Conservation (phyloP, 208 protist genomes). For the Crithidia expoeki region DNA sequence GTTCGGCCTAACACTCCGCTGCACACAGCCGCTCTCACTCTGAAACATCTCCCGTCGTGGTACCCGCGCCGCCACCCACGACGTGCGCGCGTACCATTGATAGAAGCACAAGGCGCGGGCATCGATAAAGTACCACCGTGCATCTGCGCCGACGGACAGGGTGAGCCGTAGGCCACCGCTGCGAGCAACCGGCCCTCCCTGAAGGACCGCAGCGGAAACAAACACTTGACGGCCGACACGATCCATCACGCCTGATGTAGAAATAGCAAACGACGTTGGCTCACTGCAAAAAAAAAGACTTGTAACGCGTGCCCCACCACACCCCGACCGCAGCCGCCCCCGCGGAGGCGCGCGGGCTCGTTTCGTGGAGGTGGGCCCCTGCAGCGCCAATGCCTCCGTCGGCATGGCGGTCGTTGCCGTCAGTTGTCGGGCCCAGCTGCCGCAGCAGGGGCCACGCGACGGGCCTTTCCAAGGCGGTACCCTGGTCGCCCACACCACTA, state of each 20-base stretch:
- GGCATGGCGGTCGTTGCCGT: conserved; percentile 10
- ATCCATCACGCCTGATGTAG: conserved; percentile 3
- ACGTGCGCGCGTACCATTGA: conserved; percentile 39
- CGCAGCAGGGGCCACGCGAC: conserved; percentile 24
- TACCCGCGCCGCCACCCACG: conserved; percentile 34
- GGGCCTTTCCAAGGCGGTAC: conserved; percentile 11
- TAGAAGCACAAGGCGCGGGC: conserved; percentile 43
- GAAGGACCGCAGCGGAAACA: conserved; percentile 10
- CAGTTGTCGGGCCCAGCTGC: conserved; percentile 11
- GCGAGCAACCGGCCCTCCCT: conserved; percentile 12
- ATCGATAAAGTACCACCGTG: conserved; percentile 63
- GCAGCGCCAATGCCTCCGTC: neutral
- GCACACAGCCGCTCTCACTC: conserved; percentile 33
- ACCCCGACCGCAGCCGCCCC: neutral
- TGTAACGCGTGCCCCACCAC: neutral
- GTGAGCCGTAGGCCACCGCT: conserved; percentile 30
- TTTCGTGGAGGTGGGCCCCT: neutral
- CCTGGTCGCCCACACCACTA: neutral
- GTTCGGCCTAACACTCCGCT: conserved; percentile 40
- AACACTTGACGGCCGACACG: conserved; percentile 15
- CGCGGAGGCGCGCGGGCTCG: neutral
- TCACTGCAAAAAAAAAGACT: conserved; percentile 24
- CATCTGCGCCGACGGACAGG: conserved; percentile 41
- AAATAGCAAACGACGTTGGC: conserved; percentile 12
- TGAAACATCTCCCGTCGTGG: conserved; percentile 47